Percentiles rank a stretch among this genome's conserved stretches.
Evolutionary conservation across 1,139 yeast genomes (phyloP).

Genomic region (Zhuliangozyma blackwelliae): DNA sequence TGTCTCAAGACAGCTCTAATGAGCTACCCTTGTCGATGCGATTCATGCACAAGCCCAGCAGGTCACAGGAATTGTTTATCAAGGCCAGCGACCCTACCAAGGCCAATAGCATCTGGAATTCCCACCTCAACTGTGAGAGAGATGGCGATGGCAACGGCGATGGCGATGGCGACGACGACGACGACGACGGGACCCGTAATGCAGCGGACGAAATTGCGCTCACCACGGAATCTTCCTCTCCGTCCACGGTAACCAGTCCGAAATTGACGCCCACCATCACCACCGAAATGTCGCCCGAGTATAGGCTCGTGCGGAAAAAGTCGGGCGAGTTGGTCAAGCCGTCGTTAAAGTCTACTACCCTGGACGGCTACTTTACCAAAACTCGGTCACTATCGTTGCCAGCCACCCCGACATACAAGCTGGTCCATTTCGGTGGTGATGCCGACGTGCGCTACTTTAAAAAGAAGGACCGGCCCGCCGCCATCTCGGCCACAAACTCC

Average conservation of each 20-base stretch:
- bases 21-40: slow-evolving; percentile 31
- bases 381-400: slow-evolving; percentile 62
- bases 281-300: slow-evolving; percentile 4
- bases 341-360: slow-evolving; percentile 47
- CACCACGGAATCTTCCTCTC: slow-evolving; percentile 5
- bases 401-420: slow-evolving; percentile 65
- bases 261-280: not conserved
- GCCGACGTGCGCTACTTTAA: slow-evolving; percentile 69
- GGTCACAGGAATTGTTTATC: slow-evolving; percentile 29
- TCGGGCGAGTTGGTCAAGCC: slow-evolving; percentile 80
- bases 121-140: slow-evolving; percentile 6
- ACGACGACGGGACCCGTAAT: not conserved
- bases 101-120: slow-evolving; percentile 26
- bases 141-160: not conserved
- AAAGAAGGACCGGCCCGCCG: slow-evolving; percentile 67
- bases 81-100: slow-evolving; percentile 34
- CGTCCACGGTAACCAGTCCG: slow-evolving; percentile 6
- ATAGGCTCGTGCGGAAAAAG: slow-evolving; percentile 57
- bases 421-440: slow-evolving; percentile 72
- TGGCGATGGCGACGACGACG: slow-evolving; percentile 2
- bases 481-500: slow-evolving; percentile 64
- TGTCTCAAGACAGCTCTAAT: slow-evolving; percentile 5
- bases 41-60: slow-evolving; percentile 40
- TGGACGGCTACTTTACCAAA: slow-evolving; percentile 28
- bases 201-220: not conserved